These are phyloP conservation scores for Phaeotremella skinneri DNA, from an alignment of 768 basidiomycete species.

Conservation along the genomic window DNA sequence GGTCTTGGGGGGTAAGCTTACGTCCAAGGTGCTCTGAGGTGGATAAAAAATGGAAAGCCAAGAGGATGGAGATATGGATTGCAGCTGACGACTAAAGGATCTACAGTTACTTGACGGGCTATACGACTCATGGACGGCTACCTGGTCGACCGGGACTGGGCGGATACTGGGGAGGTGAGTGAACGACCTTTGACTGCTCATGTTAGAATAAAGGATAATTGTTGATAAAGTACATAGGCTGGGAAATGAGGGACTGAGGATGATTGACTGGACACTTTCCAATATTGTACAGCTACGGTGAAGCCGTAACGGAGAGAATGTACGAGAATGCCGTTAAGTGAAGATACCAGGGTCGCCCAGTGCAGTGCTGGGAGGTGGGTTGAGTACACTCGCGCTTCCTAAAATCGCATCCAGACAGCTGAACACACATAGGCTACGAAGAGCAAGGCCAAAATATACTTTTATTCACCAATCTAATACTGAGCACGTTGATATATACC, in stretches of 20 bases:
- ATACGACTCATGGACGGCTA: constrained; percentile 24
- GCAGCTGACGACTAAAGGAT: background rate
- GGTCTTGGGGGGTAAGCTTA: constrained; percentile 37
- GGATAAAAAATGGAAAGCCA: background rate
- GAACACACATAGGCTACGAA: too few species aligned
- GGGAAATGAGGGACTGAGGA: constrained; percentile 23
- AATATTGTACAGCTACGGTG: background rate
- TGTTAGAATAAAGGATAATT: background rate
- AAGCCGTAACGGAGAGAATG: background rate
- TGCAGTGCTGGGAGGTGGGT: too few species aligned
- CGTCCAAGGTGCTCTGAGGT: background rate
- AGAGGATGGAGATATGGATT: background rate
- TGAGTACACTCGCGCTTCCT: too few species aligned
- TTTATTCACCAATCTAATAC: too few species aligned
- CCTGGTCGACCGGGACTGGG: constrained; percentile 38
- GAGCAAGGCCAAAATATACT: too few species aligned
- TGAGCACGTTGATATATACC: too few species aligned
- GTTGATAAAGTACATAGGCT: constrained; percentile 12
- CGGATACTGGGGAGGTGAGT: constrained; percentile 38
- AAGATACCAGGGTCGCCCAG: too few species aligned
- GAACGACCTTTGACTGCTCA: background rate
- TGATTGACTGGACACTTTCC: background rate
- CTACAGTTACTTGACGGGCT: constrained; percentile 34
- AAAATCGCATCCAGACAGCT: too few species aligned
- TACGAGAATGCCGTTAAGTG: background rate